Conservation (phyloP, 768 basidiomycete genomes). For the Fistulinella prunicolor region DNA sequence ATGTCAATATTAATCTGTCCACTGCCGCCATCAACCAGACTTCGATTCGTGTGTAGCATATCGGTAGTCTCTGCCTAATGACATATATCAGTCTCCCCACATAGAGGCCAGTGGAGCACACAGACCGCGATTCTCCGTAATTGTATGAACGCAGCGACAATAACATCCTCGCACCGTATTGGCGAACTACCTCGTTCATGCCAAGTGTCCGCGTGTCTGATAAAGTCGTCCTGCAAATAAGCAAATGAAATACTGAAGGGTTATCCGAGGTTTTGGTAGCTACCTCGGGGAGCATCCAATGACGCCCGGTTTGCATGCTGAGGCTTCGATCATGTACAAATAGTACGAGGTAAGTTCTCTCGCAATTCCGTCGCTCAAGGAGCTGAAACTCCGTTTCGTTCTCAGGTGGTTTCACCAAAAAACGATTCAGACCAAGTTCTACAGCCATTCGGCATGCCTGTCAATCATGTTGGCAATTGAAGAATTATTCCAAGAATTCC, state of each 20-base stretch:
- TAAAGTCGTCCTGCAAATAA: slow-evolving; percentile 56
- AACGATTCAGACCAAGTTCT: slow-evolving; percentile 77
- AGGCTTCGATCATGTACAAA: slow-evolving; percentile 86
- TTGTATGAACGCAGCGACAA: slow-evolving; percentile 73
- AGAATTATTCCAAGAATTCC: not conserved
- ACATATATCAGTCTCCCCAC: not conserved
- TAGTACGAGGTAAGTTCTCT: slow-evolving; percentile 82
- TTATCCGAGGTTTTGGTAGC: not conserved
- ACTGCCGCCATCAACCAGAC: slow-evolving; percentile 39
- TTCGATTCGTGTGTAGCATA: slow-evolving; percentile 57
- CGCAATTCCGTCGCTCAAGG: slow-evolving; percentile 77
- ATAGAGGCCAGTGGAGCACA: slow-evolving; percentile 5
- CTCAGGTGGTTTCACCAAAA: slow-evolving; percentile 48
- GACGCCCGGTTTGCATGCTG: slow-evolving; percentile 81
- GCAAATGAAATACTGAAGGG: slow-evolving; percentile 10
- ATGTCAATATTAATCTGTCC: slow-evolving; percentile 73
- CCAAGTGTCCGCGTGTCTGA: slow-evolving; percentile 68
- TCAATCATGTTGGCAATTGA: slow-evolving; percentile 1
- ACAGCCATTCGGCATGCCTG: slow-evolving; percentile 88
- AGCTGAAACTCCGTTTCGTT: slow-evolving; percentile 64
- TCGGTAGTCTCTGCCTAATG: slow-evolving; percentile 76
- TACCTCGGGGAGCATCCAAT: slow-evolving; percentile 85
- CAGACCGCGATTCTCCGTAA: slow-evolving; percentile 78
- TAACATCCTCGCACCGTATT: slow-evolving; percentile 75
- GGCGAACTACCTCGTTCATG: slow-evolving; percentile 54